Conservation (phyloP, 805 yeast species). For the Candida gorgasii region DNA sequence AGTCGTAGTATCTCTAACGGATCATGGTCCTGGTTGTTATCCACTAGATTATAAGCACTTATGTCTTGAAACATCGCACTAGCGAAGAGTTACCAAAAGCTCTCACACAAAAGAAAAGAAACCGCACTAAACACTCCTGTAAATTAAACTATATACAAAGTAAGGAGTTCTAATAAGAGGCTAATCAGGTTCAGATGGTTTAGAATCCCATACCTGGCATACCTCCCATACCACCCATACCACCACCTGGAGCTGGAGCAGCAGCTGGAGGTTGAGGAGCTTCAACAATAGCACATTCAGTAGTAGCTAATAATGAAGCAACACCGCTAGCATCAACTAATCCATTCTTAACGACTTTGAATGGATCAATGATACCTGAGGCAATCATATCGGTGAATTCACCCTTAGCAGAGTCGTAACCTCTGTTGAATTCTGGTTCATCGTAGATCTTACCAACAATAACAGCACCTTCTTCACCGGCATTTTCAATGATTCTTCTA, state of each 20-base stretch:
- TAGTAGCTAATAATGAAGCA: constrained; percentile 94
- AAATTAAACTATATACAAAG: constrained; percentile 11
- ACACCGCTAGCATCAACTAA: constrained; percentile 96
- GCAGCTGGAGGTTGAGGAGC: constrained; percentile 79
- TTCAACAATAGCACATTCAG: constrained; percentile 97
- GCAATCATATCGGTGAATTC: constrained; percentile 94
- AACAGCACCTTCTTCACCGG: constrained; percentile 97
- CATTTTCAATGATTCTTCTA: constrained; percentile 90
- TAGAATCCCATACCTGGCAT: constrained; percentile 25
- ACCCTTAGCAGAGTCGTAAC: constrained; percentile 91
- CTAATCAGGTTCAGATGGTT: background rate
- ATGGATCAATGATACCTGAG: constrained; percentile 97
- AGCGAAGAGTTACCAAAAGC: background rate
- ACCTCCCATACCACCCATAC: constrained; percentile 41
- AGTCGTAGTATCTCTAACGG: constrained; percentile 8
- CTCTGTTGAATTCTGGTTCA: constrained; percentile 74
- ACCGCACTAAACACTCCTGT: constrained; percentile 6
- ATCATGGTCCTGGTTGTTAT: background rate
- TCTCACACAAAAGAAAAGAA: background rate
- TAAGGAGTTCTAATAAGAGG: constrained; percentile 3
- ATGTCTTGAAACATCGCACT: constrained; percentile 8
- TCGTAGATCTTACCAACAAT: constrained; percentile 85
- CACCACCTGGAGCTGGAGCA: constrained; percentile 49
- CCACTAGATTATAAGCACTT: background rate
- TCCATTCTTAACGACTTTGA: constrained; percentile 96